Percentiles rank a stretch among this genome's conserved stretches.
These are phyloP conservation scores for Macrolepiota albuminosa DNA, from an alignment of 768 basidiomycete genomes.

Conservation along the genomic window DNA sequence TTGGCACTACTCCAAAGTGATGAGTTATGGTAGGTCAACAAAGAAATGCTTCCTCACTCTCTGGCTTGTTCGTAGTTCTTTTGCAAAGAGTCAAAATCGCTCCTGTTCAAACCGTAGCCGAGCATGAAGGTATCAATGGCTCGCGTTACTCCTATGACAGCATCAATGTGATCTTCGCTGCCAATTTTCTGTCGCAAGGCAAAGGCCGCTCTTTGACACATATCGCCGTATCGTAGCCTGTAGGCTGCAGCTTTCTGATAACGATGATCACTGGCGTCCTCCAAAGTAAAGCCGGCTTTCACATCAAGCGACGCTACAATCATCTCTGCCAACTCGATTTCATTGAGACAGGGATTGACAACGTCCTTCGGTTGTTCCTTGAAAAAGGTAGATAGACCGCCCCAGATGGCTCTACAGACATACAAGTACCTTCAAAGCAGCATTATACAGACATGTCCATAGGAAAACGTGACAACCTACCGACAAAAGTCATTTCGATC, in stretches of 20 bases:
- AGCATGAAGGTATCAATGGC: constrained; percentile 75
- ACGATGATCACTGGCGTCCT: constrained; percentile 67
- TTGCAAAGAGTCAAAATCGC: constrained; percentile 57
- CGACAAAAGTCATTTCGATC: constrained; percentile 84
- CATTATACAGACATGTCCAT: not conserved
- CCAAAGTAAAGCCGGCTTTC: constrained; percentile 69
- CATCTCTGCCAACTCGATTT: constrained; percentile 66
- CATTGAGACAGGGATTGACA: constrained; percentile 54
- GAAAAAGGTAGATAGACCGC: constrained; percentile 67
- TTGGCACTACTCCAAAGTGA: constrained; percentile 40
- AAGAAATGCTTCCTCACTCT: constrained; percentile 39
- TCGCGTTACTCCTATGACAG: constrained; percentile 66
- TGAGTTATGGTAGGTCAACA: not conserved
- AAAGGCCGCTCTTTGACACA: constrained; percentile 63
- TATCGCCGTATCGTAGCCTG: constrained; percentile 60
- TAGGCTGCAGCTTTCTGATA: constrained; percentile 60
- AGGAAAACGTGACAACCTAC: constrained; percentile 27
- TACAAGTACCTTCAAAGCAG: constrained; percentile 50
- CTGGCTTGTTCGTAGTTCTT: constrained; percentile 61
- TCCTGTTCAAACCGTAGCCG: constrained; percentile 60
- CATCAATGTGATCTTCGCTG: constrained; percentile 84
- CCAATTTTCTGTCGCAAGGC: constrained; percentile 56
- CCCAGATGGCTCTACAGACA: constrained; percentile 71
- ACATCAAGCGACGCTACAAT: constrained; percentile 63
- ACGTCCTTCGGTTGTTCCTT: constrained; percentile 55